These are phyloP conservation scores for Tanozyma kutaoensis DNA, from an alignment of 805 yeast species.

Conservation along the genomic window DNA sequence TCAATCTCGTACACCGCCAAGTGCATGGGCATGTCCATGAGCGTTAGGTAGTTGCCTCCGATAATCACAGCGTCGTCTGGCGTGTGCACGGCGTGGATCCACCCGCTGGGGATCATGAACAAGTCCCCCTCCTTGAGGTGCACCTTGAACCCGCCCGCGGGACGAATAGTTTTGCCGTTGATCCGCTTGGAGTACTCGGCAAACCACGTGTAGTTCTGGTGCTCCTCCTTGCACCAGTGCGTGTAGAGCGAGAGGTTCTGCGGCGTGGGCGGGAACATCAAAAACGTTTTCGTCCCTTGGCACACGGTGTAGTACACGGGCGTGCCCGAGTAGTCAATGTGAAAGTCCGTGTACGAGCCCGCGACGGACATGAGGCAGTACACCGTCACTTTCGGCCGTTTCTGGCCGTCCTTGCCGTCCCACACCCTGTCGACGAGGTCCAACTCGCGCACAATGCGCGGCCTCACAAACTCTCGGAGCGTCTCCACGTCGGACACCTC, in stretches of 20 bases:
- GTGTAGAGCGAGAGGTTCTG: slow-evolving; percentile 48
- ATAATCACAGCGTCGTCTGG: slow-evolving; percentile 70
- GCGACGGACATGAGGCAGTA: slow-evolving; percentile 80
- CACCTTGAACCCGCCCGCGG: slow-evolving; percentile 36
- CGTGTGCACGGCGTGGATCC: slow-evolving; percentile 87
- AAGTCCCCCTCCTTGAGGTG: slow-evolving; percentile 53
- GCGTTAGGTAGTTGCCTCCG: slow-evolving; percentile 79
- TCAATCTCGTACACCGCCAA: slow-evolving; percentile 52
- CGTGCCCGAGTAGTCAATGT: slow-evolving; percentile 86
- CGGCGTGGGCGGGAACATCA: slow-evolving; percentile 68
- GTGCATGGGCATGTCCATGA: slow-evolving; percentile 50
- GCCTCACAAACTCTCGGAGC: slow-evolving; percentile 39
- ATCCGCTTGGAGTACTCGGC: slow-evolving; percentile 31
- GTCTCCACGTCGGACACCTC: slow-evolving; percentile 51
- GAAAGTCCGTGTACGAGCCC: slow-evolving; percentile 79
- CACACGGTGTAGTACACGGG: slow-evolving; percentile 80
- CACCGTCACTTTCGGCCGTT: slow-evolving; percentile 50
- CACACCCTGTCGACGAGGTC: slow-evolving; percentile 66
- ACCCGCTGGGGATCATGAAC: slow-evolving; percentile 77
- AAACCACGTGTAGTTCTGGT: slow-evolving; percentile 54
- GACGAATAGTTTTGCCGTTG: slow-evolving; percentile 16
- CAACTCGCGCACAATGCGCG: slow-evolving; percentile 45
- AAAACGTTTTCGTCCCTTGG: slow-evolving; percentile 60
- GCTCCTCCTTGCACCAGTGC: slow-evolving; percentile 57
- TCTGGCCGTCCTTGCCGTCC: slow-evolving; percentile 16